Percentiles rank a stretch among this genome's conserved stretches.
These are phyloP conservation scores for Rhizophagus clarus DNA, from an alignment of 192 early-diverging fungal genomes.

Conservation along the genomic window DNA sequence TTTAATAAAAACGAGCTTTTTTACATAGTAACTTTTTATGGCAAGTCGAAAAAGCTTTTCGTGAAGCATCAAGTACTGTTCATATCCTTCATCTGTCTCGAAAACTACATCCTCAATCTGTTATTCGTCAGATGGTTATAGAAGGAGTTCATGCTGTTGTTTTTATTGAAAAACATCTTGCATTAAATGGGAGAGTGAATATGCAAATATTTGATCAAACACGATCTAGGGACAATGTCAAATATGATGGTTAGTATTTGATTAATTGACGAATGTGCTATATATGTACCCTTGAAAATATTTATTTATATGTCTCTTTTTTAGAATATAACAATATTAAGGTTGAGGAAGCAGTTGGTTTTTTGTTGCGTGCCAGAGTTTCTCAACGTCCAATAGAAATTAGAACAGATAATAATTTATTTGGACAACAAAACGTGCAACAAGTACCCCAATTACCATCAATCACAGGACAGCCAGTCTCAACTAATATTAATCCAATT, in stretches of 20 bases:
- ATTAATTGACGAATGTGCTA: background rate
- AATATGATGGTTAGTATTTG: constrained; percentile 36
- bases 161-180: constrained; percentile 26
- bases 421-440: constrained; percentile 16
- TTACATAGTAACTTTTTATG: constrained; percentile 28
- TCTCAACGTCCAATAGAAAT: constrained; percentile 5
- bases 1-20: background rate
- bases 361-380: constrained; percentile 25
- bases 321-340: constrained; percentile 37
- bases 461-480: constrained; percentile 2
- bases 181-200: constrained; percentile 27
- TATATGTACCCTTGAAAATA: background rate
- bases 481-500: constrained; percentile 15
- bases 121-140: constrained; percentile 38
- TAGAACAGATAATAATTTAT: constrained; percentile 23
- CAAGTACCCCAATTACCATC: constrained; percentile 10
- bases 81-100: constrained; percentile 34
- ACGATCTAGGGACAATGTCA: constrained; percentile 32
- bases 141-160: constrained; percentile 37
- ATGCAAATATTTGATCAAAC: constrained; percentile 37
- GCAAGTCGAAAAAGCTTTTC: constrained; percentile 34
- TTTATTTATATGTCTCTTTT: background rate
- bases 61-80: constrained; percentile 28
- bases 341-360: constrained; percentile 33
- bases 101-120: constrained; percentile 28